These are phyloP conservation scores for Coemansia sp. DNA, from an alignment of 192 early-diverging fungal genomes.

Conservation along the genomic window DNA sequence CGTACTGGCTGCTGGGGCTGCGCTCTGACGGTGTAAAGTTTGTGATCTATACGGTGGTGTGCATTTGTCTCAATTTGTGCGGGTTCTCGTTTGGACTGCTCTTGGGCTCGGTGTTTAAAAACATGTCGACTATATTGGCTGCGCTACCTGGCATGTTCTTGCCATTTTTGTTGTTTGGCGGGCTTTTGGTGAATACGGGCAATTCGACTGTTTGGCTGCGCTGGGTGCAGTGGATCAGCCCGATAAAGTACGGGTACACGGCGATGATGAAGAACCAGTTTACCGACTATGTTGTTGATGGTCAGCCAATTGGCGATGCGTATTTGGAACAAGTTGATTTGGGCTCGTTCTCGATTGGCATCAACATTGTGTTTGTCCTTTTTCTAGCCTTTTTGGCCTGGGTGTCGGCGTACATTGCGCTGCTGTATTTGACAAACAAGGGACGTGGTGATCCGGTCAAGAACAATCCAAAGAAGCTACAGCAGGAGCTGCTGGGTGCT, in stretches of 20 bases:
- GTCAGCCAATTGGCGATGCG: conserved; percentile 37
- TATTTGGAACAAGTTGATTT: conserved; percentile 30
- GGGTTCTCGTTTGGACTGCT: conserved; percentile 59
- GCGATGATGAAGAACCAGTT: conserved; percentile 56
- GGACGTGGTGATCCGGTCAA: conserved; percentile 2
- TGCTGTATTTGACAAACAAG: conserved; percentile 25
- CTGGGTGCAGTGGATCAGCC: conserved; percentile 56
- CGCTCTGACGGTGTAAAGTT: conserved; percentile 42
- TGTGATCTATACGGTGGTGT: conserved; percentile 39
- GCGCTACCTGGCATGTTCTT: conserved; percentile 55
- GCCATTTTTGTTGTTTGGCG: conserved; percentile 59
- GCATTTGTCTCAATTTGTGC: conserved; percentile 39
- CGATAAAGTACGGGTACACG: conserved; percentile 62
- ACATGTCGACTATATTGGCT: conserved; percentile 49
- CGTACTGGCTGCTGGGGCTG: conserved; percentile 62
- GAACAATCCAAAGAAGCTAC: conserved; percentile 1
- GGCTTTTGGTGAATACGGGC: conserved; percentile 62
- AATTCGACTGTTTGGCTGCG: conserved; percentile 58
- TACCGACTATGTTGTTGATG: conserved; percentile 31
- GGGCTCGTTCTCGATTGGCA: conserved; percentile 41
- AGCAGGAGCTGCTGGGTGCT: conserved; percentile 19
- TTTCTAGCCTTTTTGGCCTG: conserved; percentile 22
- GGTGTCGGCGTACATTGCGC: conserved; percentile 27
- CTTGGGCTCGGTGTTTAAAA: conserved; percentile 52
- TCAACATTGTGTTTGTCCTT: conserved; percentile 41